Evolutionary conservation across 257 asterid genomes (phyloP).

Genomic region (Pogostemon cablin): DNA sequence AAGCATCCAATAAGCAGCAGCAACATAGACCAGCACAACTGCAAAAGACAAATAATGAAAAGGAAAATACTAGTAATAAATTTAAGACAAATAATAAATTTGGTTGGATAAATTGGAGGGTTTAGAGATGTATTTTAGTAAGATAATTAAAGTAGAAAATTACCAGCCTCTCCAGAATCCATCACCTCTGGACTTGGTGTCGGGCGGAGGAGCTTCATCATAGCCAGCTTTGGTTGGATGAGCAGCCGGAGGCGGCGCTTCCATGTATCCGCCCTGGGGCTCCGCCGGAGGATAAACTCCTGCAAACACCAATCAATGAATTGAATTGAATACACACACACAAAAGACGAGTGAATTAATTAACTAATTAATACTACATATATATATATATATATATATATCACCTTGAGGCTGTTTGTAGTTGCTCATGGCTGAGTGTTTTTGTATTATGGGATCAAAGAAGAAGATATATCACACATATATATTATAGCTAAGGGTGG

Average conservation of each 20-base stretch:
- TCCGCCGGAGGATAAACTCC: constrained; percentile 44
- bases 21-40: constrained; percentile 53
- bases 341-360: background rate
- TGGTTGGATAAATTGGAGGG: background rate
- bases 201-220: constrained; percentile 5
- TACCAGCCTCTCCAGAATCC: constrained; percentile 52
- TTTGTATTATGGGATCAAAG: no score
- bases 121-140: no score
- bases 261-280: constrained; percentile 37
- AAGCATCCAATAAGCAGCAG: constrained; percentile 50
- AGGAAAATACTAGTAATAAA: background rate
- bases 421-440: constrained; percentile 36
- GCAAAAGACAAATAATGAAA: background rate
- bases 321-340: background rate
- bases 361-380: background rate
- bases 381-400: background rate
- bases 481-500: constrained; percentile 1
- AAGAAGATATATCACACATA: no score
- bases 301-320: background rate
- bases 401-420: constrained; percentile 49
- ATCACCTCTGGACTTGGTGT: constrained; percentile 32
- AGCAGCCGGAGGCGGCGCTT: constrained; percentile 37
- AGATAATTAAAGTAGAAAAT: background rate
- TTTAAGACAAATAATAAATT: background rate
- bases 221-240: constrained; percentile 36